Base-by-base conservation (phyloP, 2,329 filamentous ascomycete genomes). In the Fusarium citri region DNA sequence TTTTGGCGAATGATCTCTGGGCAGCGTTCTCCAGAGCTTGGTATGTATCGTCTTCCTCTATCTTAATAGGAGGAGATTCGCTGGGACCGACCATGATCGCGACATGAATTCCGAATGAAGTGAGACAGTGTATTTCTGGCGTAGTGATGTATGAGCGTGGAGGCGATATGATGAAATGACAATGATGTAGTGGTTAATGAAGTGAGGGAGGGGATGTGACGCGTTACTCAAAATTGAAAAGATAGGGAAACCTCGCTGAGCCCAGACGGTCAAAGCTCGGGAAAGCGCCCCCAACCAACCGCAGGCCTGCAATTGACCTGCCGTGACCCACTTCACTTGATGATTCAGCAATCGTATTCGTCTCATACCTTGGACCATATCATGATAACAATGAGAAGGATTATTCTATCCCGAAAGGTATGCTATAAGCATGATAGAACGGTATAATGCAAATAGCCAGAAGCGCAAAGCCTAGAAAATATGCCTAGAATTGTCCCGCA, bases 361-460 rank as follows among this genome's bases (percentile, higher is more conserved):
- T 37, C 34, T 37, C 34, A 37, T 37, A n/a, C 5, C 18, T 12
- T 30, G 12, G 28, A 30, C 28, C 28, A n/a, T 12, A n/a, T 37
- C 34, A 37, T n/a, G 34, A 37, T 3, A 37, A 12, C 18, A 4
- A n/a, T 2, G 18, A 37, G 10, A 37, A 37, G 6, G 34, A 37
- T n/a, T 37, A 37, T n/a, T n/a, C 3, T 0, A n/a, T 37, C 34
- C 6, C 18, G 6, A 37, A 37, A 37, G 9, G 1, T n/a, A 6
- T 7, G n/a, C 7, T 5, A 37, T 37, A 37, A 6, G 6, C 9
- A 37, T n/a, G 34, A n/a, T 11, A n/a, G 16, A 37, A 10, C 5
- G 4, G 1, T 0, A 7, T 12, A 12, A 4, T 37, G 3, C 6
- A n/a, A 37, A 7, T 11, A n/a, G 3, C 3, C 34, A n/a, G 18